phyloP scores from a whole-genome alignment of 805 yeast species.

The Torulaspora microellipsoides region DNA sequence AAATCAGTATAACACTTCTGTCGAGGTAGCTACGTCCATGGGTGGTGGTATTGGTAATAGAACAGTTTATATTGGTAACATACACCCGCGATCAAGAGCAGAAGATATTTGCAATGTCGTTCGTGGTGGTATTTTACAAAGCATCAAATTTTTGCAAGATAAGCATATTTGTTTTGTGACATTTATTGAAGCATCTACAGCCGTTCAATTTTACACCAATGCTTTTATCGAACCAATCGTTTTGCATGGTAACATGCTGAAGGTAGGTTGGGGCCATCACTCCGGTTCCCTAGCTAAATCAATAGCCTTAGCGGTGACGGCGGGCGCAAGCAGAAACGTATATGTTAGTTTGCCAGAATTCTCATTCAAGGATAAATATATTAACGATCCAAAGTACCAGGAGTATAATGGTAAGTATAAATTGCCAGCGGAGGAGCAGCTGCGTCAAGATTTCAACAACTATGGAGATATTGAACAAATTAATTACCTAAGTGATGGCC shows the following conservation, averaged over 20 bases:
- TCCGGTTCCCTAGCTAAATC: conserved; percentile 57
- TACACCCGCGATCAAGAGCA: conserved; percentile 57
- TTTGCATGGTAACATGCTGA: conserved; percentile 56
- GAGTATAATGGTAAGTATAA: conserved; percentile 25
- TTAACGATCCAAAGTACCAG: conserved; percentile 32
- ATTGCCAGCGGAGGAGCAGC: conserved; percentile 45
- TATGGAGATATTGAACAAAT: conserved; percentile 77
- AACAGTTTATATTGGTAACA: conserved; percentile 63
- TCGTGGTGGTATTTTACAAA: conserved; percentile 71
- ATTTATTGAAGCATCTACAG: conserved; percentile 58
- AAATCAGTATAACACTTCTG: conserved; percentile 26
- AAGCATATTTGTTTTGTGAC: conserved; percentile 65
- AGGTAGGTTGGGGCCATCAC: conserved; percentile 68
- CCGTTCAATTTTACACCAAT: conserved; percentile 61
- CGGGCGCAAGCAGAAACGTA: conserved; percentile 73
- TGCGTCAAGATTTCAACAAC: conserved; percentile 54
- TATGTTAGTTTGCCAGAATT: conserved; percentile 57
- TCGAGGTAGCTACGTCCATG: conserved; percentile 30
- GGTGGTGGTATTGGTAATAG: conserved; percentile 48
- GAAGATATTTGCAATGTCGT: conserved; percentile 75
- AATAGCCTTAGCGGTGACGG: conserved; percentile 58
- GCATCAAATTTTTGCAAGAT: conserved; percentile 47
- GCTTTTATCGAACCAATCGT: conserved; percentile 55
- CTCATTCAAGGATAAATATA: conserved; percentile 38
- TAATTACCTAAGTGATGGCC: conserved; percentile 61